Percentiles rank a stretch among this genome's conserved stretches.
Conservation (phyloP, 129 eudicot species). For the Centella asiatica region DNA sequence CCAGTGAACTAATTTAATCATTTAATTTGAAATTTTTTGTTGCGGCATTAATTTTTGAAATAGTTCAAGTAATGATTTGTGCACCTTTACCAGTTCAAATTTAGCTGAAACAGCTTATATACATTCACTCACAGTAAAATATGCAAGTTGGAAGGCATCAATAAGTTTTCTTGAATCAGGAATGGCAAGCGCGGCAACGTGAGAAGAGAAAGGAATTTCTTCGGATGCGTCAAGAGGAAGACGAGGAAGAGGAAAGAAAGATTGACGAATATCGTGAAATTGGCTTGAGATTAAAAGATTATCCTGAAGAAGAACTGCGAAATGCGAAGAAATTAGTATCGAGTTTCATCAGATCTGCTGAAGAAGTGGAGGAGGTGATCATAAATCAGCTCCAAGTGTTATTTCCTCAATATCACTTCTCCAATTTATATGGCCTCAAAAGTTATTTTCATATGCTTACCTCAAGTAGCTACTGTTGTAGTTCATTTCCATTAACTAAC, state of each 20-base stretch:
- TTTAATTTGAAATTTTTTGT: too few species aligned
- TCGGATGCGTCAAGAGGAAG: conserved; percentile 64
- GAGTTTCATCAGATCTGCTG: conserved; percentile 78
- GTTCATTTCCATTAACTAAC: too few species aligned
- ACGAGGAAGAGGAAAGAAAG: conserved; percentile 79
- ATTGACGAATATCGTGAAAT: conserved; percentile 71
- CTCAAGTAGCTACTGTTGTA: not conserved
- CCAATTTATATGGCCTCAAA: not conserved
- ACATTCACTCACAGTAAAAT: not conserved
- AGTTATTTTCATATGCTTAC: not conserved
- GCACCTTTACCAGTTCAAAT: too few species aligned
- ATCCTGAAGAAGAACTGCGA: conserved; percentile 75
- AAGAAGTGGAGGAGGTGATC: conserved; percentile 92
- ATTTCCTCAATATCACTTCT: not conserved
- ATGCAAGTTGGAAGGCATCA: conserved; percentile 2
- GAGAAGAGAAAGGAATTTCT: conserved; percentile 80
- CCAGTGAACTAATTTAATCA: too few species aligned
- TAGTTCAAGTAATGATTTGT: too few species aligned
- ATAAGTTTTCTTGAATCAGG: conserved; percentile 34
- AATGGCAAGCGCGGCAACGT: conserved; percentile 92
- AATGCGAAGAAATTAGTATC: conserved; percentile 71
- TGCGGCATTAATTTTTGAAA: too few species aligned
- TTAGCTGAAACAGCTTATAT: too few species aligned
- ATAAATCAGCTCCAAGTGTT: not conserved
- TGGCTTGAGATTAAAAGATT: conserved; percentile 53